Conservation (phyloP, 331 rosid species). For the Phaseolus coccineus region DNA sequence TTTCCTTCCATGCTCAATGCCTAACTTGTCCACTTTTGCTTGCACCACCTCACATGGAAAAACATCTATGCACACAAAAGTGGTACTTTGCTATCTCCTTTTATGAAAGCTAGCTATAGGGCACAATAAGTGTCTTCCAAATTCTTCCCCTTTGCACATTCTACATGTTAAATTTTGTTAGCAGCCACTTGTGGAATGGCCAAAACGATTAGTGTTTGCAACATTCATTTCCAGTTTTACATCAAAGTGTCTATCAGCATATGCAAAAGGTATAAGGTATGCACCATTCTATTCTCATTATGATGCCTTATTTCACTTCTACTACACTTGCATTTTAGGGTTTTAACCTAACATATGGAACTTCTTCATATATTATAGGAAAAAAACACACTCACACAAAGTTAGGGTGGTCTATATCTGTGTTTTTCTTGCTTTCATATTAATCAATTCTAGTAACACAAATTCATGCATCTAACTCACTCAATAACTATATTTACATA, state of each 20-base stretch:
- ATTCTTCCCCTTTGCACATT: constrained; percentile 53
- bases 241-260: constrained; percentile 24
- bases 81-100: constrained; percentile 45
- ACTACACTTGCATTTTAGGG: constrained; percentile 32
- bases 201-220: constrained; percentile 44
- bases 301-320: constrained; percentile 17
- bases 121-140: constrained; percentile 42
- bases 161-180: constrained; percentile 49
- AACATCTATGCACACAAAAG: constrained; percentile 48
- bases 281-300: constrained; percentile 28
- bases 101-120: constrained; percentile 51
- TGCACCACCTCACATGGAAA: constrained; percentile 74
- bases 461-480: background rate
- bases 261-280: constrained; percentile 45
- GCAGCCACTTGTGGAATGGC: constrained; percentile 33
- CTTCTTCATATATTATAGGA: constrained; percentile 11
- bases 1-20: constrained; percentile 55
- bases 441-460: constrained; percentile 26
- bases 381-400: constrained; percentile 4
- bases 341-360: constrained; percentile 19
- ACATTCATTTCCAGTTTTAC: constrained; percentile 38
- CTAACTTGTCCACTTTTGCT: constrained; percentile 57
- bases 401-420: constrained; percentile 17
- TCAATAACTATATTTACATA: too few species aligned
- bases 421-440: constrained; percentile 37